Base-by-base conservation (phyloP, 345 rosid genomes). In the Excoecaria agallocha region DNA sequence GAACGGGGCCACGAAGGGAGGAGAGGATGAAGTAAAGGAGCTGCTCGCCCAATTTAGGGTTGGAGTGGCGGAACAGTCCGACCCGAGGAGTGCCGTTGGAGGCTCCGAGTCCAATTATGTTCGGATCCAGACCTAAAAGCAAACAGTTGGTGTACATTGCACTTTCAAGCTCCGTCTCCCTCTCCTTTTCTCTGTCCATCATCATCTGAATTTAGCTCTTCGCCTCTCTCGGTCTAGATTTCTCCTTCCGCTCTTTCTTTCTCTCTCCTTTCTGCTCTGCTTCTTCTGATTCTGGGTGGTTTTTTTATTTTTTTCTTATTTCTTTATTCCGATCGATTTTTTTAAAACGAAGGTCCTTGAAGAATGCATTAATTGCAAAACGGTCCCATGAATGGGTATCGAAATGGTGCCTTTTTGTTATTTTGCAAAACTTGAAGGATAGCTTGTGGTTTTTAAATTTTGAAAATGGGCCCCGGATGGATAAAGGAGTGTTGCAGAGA, bases 101-200 rank as follows among this genome's bases (percentile, higher is more conserved):
- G 55, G 89, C 82, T 83, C 95, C 95, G 84, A 85, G 84, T 39
- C 98, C 99, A 84, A 95, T 95, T 59, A 91, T 74, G 72, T 79
- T 82, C 76, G 98, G 98, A 93, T 95, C 99, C 88, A 95, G 80
- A 61, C 99, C 99, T 78, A 95, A 88, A 54, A 95, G 85, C 83
- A 90, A 82, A 51, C 98, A 95, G 84, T 95, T 95, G 20, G 99
- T 95, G 88, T 95, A 95, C 99, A 95, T 91, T 91, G 99, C 97
- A 76, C 98, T 93, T 89, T 95, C 99, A 22, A 95, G 94, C 90
- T 91, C 98, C 30, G 89, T 81, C 85, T 95, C 99, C 83, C 99
- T 91, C 83, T 95, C 99, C 92, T 93, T 95, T 82, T 95, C 99
- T 86, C 97, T 86, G 78, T 93, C 99, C 96, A 95, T 95, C 87